Evolutionary conservation across 2,329 filamentous ascomycete species (phyloP).

Genomic region (Zasmidium cellare): DNA sequence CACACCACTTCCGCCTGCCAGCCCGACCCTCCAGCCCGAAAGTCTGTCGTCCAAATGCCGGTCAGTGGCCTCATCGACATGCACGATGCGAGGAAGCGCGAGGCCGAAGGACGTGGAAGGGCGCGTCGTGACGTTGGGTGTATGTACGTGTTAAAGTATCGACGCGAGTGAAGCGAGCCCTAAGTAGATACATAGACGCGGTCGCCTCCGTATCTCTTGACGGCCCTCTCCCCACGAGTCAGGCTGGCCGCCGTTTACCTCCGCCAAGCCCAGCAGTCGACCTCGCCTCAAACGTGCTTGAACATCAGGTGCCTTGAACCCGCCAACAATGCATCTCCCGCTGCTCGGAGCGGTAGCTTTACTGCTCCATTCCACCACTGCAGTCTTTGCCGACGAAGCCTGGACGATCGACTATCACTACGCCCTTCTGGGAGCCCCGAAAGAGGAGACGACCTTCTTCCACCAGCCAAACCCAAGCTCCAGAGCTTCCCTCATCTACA

Average conservation of each 20-base stretch:
- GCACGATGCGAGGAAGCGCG: too few species aligned
- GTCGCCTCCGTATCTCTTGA: too few species aligned
- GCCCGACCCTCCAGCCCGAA: not conserved
- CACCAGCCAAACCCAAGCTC: conserved; percentile 79
- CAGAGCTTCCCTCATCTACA: conserved; percentile 87
- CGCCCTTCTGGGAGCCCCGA: conserved; percentile 80
- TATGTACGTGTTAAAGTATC: not conserved
- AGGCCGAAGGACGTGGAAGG: too few species aligned
- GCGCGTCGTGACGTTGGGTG: not conserved
- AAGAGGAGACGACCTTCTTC: conserved; percentile 87
- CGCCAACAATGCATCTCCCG: conserved; percentile 23
- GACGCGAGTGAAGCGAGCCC: not conserved
- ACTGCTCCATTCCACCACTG: conserved; percentile 56
- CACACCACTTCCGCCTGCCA: not conserved
- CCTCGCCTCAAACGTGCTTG: not conserved
- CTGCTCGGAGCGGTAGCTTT: conserved; percentile 35
- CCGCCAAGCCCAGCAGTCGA: not conserved
- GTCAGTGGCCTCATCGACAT: not conserved
- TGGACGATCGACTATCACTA: conserved; percentile 92
- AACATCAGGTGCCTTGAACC: not conserved
- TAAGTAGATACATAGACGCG: too few species aligned
- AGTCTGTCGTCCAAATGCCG: not conserved
- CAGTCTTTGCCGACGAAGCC: conserved; percentile 88
- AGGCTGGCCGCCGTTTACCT: not conserved
- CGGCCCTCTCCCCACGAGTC: too few species aligned